phyloP scores from a whole-genome alignment of 768 basidiomycete species.

The Lactarius hatsudake region DNA sequence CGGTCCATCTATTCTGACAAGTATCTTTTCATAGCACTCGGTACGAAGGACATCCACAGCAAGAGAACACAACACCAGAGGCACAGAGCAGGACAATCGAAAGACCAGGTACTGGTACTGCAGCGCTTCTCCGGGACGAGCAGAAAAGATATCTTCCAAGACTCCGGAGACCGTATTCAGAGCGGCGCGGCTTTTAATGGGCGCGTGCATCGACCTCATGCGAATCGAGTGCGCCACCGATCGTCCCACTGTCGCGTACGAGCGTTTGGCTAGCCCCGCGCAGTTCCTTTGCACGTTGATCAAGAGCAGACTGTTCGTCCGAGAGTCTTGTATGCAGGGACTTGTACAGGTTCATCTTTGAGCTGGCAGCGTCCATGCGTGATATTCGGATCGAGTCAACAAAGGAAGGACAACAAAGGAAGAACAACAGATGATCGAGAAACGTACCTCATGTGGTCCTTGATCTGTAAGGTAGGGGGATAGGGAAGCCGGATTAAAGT shows the following conservation, averaged over 20 bases:
- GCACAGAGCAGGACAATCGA: not conserved
- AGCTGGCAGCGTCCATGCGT: slow-evolving; percentile 31
- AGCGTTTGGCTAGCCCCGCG: slow-evolving; percentile 38
- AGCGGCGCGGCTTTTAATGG: not conserved
- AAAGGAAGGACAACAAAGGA: not conserved
- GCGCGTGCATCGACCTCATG: not conserved
- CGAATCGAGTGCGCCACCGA: slow-evolving; percentile 32
- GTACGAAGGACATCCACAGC: not conserved
- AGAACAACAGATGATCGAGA: not conserved
- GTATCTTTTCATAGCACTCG: not conserved
- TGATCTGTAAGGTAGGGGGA: slow-evolving; percentile 33
- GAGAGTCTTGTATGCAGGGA: slow-evolving; percentile 43
- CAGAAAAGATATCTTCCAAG: too few species aligned
- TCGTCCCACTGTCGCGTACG: slow-evolving; percentile 42
- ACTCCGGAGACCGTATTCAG: not conserved
- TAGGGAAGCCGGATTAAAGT: not conserved
- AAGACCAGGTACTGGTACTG: not conserved
- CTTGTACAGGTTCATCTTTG: slow-evolving; percentile 49
- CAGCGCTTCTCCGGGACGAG: not conserved
- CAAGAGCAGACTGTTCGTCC: slow-evolving; percentile 40
- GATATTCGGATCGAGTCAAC: not conserved
- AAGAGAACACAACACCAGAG: not conserved
- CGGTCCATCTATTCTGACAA: not conserved
- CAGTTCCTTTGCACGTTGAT: slow-evolving; percentile 42
- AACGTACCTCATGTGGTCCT: slow-evolving; percentile 49